These are phyloP conservation scores for Diplotaxis tenuifolia DNA, from an alignment of 345 rosid genomes.

Conservation along the genomic window DNA sequence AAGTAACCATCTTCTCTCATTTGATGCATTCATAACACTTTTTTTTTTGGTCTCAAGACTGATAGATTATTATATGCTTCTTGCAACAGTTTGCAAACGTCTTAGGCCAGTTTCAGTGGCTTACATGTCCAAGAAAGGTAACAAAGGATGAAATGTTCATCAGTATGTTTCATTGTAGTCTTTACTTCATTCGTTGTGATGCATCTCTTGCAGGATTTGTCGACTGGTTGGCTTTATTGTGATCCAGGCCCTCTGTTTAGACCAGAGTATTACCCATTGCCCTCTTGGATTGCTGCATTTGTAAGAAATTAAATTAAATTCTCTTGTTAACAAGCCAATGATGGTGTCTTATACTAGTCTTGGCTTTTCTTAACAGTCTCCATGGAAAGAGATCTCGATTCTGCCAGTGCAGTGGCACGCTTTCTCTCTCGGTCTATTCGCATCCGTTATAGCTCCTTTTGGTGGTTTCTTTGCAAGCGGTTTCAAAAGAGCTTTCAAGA, in stretches of 20 bases:
- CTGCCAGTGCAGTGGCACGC: slow-evolving; percentile 95
- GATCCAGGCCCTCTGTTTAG: slow-evolving; percentile 84
- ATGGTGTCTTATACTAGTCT: slow-evolving; percentile 1
- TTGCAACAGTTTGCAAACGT: slow-evolving; percentile 73
- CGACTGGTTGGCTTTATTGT: slow-evolving; percentile 89
- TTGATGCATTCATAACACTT: neutral
- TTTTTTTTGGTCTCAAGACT: slow-evolving; percentile 4
- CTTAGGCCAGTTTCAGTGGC: slow-evolving; percentile 78
- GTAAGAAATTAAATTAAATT: slow-evolving; percentile 30
- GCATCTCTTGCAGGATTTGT: slow-evolving; percentile 61
- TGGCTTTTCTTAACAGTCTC: slow-evolving; percentile 49
- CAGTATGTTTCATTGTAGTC: neutral
- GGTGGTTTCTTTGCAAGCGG: slow-evolving; percentile 99
- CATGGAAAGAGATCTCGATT: slow-evolving; percentile 76
- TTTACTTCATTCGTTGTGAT: neutral
- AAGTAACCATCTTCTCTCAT: slow-evolving; percentile 26
- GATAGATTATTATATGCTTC: slow-evolving; percentile 2
- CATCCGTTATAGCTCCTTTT: slow-evolving; percentile 94
- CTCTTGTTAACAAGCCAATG: neutral
- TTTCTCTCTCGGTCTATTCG: slow-evolving; percentile 78
- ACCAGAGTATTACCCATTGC: slow-evolving; percentile 58
- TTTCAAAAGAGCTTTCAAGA: slow-evolving; percentile 92
- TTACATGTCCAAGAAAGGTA: slow-evolving; percentile 96
- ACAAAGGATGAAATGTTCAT: neutral
- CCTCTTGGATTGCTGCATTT: slow-evolving; percentile 63